Evolutionary conservation across 2,329 filamentous ascomycete genomes (phyloP).

Genomic region (Colletotrichum sidae): DNA sequence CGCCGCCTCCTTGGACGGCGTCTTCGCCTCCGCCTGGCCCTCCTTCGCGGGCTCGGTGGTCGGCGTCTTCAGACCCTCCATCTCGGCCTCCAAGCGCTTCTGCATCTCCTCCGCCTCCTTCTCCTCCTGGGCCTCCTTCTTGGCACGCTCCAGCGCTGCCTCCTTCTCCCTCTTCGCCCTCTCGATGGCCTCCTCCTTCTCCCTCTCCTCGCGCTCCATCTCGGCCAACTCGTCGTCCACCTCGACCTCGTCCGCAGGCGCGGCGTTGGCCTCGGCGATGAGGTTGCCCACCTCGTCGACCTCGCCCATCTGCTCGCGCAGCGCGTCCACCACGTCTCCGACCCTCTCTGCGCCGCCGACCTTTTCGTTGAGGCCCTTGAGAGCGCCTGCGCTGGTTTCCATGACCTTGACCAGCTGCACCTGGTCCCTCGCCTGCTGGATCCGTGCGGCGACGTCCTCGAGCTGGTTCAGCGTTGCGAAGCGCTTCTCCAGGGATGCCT

Average conservation of each 20-base stretch:
- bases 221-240: conserved; percentile 89
- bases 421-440: conserved; percentile 88
- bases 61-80: conserved; percentile 21
- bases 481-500: conserved; percentile 77
- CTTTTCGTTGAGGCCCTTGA: conserved; percentile 79
- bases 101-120: conserved; percentile 62
- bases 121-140: conserved; percentile 56
- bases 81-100: conserved; percentile 59
- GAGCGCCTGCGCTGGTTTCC: conserved; percentile 78
- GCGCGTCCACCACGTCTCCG: conserved; percentile 77
- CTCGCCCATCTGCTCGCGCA: conserved; percentile 83
- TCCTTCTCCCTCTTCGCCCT: conserved; percentile 55
- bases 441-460: conserved; percentile 83
- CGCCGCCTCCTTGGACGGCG: conserved; percentile 45
- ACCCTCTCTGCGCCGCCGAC: conserved; percentile 82
- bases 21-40: conserved; percentile 43
- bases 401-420: conserved; percentile 86
- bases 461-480: conserved; percentile 82
- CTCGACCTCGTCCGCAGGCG: conserved; percentile 79
- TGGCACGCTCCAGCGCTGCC: conserved; percentile 53
- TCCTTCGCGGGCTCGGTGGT: conserved; percentile 36
- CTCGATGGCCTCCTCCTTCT: conserved; percentile 60
- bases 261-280: conserved; percentile 72
- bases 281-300: conserved; percentile 86
- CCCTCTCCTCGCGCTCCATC: conserved; percentile 71